These are phyloP conservation scores for Malus domestica DNA, from an alignment of 306 rosid genomes.

Conservation along the genomic window DNA sequence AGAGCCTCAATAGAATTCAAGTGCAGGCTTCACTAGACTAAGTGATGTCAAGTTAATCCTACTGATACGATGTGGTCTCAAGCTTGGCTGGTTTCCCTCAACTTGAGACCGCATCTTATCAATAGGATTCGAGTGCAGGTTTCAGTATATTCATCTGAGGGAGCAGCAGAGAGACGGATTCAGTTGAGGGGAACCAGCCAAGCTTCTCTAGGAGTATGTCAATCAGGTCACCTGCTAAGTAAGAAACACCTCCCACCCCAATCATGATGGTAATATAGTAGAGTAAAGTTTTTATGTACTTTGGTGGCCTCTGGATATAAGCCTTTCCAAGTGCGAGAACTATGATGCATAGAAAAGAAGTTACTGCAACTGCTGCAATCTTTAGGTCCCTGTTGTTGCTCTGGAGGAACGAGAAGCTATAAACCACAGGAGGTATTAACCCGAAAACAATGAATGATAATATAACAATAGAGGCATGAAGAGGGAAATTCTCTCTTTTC, in stretches of 20 bases:
- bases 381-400: slow-evolving; percentile 48
- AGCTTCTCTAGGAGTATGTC: slow-evolving; percentile 32
- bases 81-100: too few species aligned
- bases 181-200: slow-evolving; percentile 44
- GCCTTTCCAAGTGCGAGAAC: slow-evolving; percentile 62
- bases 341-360: slow-evolving; percentile 57
- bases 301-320: slow-evolving; percentile 31
- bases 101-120: not conserved
- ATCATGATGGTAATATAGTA: slow-evolving; percentile 39
- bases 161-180: slow-evolving; percentile 10
- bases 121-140: slow-evolving; percentile 29
- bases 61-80: too few species aligned
- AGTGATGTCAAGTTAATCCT: too few species aligned
- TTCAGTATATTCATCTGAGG: slow-evolving; percentile 20
- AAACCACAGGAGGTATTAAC: slow-evolving; percentile 56
- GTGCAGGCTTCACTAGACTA: slow-evolving; percentile 4
- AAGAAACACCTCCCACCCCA: slow-evolving; percentile 50
- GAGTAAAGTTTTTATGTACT: slow-evolving; percentile 37
- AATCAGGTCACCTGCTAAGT: slow-evolving; percentile 47
- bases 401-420: slow-evolving; percentile 58
- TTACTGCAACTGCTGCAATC: slow-evolving; percentile 64
- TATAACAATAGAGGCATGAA: slow-evolving; percentile 46
- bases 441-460: slow-evolving; percentile 67
- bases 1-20: slow-evolving; percentile 28
- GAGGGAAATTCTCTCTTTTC: slow-evolving; percentile 35